These are phyloP conservation scores for Fusarium compactum DNA, from an alignment of 2,329 filamentous ascomycete genomes.

Conservation along the genomic window DNA sequence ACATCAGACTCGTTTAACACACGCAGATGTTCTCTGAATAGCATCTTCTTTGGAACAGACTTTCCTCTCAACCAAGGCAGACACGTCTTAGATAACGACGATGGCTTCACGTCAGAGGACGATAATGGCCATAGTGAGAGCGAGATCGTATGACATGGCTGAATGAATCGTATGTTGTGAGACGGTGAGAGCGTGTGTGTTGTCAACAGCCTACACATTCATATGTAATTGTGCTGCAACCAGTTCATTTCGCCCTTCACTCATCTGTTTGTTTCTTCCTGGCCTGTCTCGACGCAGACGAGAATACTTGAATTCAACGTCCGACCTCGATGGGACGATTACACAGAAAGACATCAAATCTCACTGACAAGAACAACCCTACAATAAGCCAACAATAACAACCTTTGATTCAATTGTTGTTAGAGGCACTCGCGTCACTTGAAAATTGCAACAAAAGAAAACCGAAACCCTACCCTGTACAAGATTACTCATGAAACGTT, in stretches of 20 bases:
- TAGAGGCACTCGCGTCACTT: accelerated
- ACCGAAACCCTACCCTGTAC: background rate
- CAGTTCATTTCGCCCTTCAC: accelerated
- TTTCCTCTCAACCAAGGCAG: background rate
- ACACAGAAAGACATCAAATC: background rate
- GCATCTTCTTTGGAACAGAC: background rate
- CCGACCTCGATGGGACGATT: too few relatives aligned
- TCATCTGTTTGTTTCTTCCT: accelerated
- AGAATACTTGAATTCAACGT: too few relatives aligned
- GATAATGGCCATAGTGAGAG: accelerated
- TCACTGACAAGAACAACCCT: background rate
- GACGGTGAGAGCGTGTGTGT: too few relatives aligned
- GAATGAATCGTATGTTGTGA: constrained; percentile 15
- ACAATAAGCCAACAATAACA: too few relatives aligned
- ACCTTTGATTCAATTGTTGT: background rate
- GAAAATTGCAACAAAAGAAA: too few relatives aligned
- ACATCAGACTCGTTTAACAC: constrained; percentile 1
- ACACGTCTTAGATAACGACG: background rate
- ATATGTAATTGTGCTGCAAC: too few relatives aligned
- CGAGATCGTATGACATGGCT: constrained; percentile 4
- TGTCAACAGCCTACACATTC: background rate
- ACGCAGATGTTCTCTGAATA: background rate
- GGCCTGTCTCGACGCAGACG: accelerated
- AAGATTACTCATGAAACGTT: background rate
- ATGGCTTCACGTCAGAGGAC: background rate